phyloP scores from a whole-genome alignment of 2,329 filamentous ascomycete genomes.

The Exutisphaerella laricina region DNA sequence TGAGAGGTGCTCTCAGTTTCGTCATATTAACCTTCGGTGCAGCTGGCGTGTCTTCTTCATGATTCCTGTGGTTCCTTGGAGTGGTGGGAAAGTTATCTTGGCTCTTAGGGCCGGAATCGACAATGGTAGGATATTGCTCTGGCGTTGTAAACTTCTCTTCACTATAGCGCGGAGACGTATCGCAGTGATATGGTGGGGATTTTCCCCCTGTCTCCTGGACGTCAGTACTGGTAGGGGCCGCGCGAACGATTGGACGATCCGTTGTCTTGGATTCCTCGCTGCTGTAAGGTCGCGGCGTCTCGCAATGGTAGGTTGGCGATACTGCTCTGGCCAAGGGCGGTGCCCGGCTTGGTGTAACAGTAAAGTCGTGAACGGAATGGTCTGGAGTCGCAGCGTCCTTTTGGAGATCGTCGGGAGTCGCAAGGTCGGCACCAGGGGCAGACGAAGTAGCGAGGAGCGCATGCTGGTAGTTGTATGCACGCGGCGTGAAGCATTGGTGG shows the following conservation, averaged over 20 bases:
- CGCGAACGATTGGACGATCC: not conserved
- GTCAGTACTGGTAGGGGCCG: not conserved
- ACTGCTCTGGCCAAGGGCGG: no score
- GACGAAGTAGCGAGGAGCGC: not conserved
- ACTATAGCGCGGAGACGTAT: not conserved
- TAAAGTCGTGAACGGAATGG: not conserved
- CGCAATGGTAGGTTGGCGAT: not conserved
- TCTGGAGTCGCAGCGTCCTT: not conserved
- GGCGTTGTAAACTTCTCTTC: not conserved
- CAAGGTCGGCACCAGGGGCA: not conserved
- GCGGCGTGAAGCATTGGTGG: not conserved
- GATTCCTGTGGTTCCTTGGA: not conserved
- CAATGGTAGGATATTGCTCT: not conserved
- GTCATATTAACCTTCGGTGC: not conserved
- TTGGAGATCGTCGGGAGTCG: not conserved
- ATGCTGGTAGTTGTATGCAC: no score
- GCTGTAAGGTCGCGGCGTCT: not conserved
- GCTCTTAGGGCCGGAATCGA: not conserved
- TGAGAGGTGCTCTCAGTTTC: not conserved
- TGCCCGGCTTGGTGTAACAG: not conserved
- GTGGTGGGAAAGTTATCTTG: not conserved
- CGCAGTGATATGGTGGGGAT: conserved; percentile 1
- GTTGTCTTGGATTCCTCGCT: no score
- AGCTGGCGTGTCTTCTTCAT: no score
- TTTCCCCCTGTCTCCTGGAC: not conserved